Conservation (phyloP, 2,329 filamentous ascomycete species). For the Paradendryphiella salina region DNA sequence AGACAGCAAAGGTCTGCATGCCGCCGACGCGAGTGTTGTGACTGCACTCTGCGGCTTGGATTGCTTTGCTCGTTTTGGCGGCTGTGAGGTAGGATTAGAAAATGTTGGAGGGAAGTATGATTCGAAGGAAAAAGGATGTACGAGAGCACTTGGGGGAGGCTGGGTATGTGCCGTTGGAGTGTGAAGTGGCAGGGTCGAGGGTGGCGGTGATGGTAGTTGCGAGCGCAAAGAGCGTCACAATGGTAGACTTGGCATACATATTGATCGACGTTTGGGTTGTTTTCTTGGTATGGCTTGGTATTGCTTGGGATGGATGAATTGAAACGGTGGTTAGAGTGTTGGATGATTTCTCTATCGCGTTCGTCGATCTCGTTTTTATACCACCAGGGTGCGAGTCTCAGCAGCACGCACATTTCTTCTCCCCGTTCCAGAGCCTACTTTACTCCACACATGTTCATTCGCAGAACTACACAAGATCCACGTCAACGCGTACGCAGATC, state of each 20-base stretch:
- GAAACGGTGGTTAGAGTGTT: too few species aligned
- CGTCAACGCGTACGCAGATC: background rate
- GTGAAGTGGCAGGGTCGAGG: constrained; percentile 44
- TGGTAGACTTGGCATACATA: constrained; percentile 3
- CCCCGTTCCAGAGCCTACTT: background rate
- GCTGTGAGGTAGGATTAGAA: constrained; percentile 15
- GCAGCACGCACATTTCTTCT: too few species aligned
- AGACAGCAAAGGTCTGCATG: constrained; percentile 48
- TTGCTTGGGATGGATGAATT: background rate
- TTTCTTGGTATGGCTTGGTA: background rate
- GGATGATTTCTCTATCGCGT: background rate
- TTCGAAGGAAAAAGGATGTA: background rate
- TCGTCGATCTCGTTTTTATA: background rate
- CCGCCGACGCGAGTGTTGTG: constrained; percentile 47
- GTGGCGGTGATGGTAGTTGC: constrained; percentile 35
- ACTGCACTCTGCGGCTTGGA: constrained; percentile 51
- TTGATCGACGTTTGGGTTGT: background rate
- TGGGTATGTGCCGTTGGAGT: constrained; percentile 45
- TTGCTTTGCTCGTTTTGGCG: constrained; percentile 41
- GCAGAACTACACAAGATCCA: background rate
- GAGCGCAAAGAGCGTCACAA: constrained; percentile 17
- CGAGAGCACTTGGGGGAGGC: constrained; percentile 30
- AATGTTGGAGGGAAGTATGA: fast-evolving
- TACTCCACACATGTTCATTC: background rate
- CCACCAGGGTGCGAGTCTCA: background rate